Conservation (phyloP, 306 rosid genomes). For the Quercus cerris region DNA sequence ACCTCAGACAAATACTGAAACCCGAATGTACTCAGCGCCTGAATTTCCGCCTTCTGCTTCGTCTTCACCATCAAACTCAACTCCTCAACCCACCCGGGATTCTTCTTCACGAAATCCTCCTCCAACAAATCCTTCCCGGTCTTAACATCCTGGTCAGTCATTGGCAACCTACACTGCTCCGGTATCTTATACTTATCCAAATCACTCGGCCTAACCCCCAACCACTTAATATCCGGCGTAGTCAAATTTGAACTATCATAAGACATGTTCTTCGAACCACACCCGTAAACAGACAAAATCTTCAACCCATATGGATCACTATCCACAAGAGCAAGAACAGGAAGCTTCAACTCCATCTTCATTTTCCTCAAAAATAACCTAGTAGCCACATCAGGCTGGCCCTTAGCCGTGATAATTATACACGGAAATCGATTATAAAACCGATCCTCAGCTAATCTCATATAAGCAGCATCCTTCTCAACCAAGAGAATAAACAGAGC, state of each 20-base stretch:
- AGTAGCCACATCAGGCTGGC: conserved; percentile 88
- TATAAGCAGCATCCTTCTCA: conserved; percentile 94
- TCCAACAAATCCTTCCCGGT: conserved; percentile 89
- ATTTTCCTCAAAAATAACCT: conserved; percentile 86
- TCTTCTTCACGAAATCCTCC: conserved; percentile 95
- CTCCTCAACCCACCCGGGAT: conserved; percentile 96
- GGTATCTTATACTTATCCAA: conserved; percentile 93
- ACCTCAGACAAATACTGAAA: conserved; percentile 89
- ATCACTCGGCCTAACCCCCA: conserved; percentile 88
- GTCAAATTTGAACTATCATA: conserved; percentile 90
- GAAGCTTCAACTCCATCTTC: conserved; percentile 86
- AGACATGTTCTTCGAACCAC: conserved; percentile 95
- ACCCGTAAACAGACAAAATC: conserved; percentile 82
- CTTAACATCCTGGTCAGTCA: conserved; percentile 97
- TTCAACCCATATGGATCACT: conserved; percentile 93
- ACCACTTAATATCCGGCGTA: conserved; percentile 92
- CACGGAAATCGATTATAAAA: conserved; percentile 88
- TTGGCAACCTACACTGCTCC: conserved; percentile 84
- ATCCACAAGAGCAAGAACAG: conserved; percentile 83
- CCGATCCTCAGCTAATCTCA: conserved; percentile 85
- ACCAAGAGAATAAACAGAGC: conserved; percentile 81
- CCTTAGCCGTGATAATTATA: conserved; percentile 76
- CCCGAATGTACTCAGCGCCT: conserved; percentile 86
- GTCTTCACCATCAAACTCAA: conserved; percentile 88
- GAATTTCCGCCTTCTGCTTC: conserved; percentile 96